These are phyloP conservation scores for Fagus crenata DNA, from an alignment of 306 rosid genomes.

Conservation along the genomic window DNA sequence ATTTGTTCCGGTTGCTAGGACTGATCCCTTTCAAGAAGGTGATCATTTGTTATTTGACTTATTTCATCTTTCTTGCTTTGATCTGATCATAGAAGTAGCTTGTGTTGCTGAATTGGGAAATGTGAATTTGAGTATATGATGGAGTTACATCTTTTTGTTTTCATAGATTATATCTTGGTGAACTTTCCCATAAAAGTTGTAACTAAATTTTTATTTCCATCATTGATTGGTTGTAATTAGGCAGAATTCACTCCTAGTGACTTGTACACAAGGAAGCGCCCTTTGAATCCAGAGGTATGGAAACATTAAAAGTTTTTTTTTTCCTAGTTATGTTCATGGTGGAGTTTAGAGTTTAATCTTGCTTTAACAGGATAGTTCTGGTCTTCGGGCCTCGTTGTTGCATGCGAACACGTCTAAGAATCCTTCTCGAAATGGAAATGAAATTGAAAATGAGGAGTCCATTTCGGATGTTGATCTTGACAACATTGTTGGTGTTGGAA, in stretches of 20 bases:
- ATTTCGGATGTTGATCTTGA: constrained; percentile 75
- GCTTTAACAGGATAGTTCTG: constrained; percentile 43
- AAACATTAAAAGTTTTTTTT: constrained; percentile 9
- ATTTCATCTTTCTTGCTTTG: neutral
- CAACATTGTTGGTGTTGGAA: constrained; percentile 82
- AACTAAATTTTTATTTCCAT: constrained; percentile 23
- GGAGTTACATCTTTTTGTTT: constrained; percentile 18
- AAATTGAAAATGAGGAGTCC: constrained; percentile 55
- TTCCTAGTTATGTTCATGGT: constrained; percentile 9
- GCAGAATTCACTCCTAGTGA: constrained; percentile 83
- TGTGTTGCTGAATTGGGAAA: constrained; percentile 11
- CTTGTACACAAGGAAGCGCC: constrained; percentile 76
- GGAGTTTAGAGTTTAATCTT: constrained; percentile 19
- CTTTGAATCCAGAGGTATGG: constrained; percentile 57
- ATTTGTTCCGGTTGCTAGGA: constrained; percentile 77
- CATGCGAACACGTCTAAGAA: constrained; percentile 38
- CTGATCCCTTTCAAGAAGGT: constrained; percentile 80
- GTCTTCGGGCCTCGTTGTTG: constrained; percentile 48
- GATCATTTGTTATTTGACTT: constrained; percentile 11
- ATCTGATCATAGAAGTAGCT: neutral
- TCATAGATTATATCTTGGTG: constrained; percentile 11
- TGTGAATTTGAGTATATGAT: neutral
- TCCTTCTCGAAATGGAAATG: constrained; percentile 57
- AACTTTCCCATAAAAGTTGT: constrained; percentile 19
- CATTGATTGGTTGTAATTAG: constrained; percentile 40